Conservation (phyloP, 306 rosid genomes). For the Ormosia semicastrata region DNA sequence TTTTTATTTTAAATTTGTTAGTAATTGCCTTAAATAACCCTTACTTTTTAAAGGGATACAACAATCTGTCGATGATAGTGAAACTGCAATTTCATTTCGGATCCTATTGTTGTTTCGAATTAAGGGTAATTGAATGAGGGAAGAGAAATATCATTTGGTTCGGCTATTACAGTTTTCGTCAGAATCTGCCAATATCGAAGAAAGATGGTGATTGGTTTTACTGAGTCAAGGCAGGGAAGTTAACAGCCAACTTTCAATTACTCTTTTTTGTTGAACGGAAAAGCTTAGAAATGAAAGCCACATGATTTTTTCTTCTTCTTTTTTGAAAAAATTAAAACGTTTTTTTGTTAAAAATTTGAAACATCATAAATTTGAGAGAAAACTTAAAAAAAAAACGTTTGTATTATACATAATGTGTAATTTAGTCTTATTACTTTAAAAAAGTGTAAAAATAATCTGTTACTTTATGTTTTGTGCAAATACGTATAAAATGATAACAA, state of each 20-base stretch:
- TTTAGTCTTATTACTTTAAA: no score
- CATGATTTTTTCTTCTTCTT: not conserved
- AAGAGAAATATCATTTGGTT: not conserved
- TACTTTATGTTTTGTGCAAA: no score
- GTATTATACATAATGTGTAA: no score
- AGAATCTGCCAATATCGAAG: constrained; percentile 1
- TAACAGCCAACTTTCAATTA: not conserved
- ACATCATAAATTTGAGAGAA: no score
- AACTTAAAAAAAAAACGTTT: no score
- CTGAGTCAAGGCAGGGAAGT: not conserved
- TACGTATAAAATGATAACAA: no score
- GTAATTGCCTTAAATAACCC: no score
- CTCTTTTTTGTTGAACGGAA: not conserved
- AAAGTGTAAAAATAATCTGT: no score
- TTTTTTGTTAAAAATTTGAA: no score
- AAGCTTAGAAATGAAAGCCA: not conserved
- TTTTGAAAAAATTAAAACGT: not conserved
- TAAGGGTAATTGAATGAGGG: constrained; percentile 10
- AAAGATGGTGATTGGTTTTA: not conserved
- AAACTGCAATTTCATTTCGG: not conserved
- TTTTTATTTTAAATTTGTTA: no score
- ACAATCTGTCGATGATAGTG: no score
- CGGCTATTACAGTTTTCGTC: not conserved
- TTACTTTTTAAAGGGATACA: no score
- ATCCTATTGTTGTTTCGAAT: not conserved